Conservation (phyloP, 2,329 filamentous ascomycete genomes). For the Cercospora sp. region DNA sequence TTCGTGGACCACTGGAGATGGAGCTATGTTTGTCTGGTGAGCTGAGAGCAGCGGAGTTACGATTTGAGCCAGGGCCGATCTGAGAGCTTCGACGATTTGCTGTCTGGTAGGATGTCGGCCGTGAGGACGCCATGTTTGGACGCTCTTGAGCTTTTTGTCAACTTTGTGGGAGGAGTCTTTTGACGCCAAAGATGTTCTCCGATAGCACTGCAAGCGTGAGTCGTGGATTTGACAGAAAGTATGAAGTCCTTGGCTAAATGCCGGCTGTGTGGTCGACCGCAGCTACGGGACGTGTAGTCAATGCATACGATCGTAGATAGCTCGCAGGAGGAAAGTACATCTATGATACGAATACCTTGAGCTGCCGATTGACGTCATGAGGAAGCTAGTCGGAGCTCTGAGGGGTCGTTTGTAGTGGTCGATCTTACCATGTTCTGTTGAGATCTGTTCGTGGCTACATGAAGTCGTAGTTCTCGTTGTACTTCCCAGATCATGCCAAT, state of each 20-base stretch:
- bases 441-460: background rate
- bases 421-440: background rate
- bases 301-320: background rate
- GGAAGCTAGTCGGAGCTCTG: background rate
- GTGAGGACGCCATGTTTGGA: background rate
- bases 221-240: background rate
- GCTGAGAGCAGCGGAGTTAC: constrained; percentile 12
- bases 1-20: background rate
- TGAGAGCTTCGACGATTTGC: constrained; percentile 10
- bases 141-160: background rate
- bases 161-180: background rate
- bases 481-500: background rate
- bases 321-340: background rate
- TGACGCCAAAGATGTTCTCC: background rate
- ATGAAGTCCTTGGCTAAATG: background rate
- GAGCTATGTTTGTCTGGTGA: constrained; percentile 9
- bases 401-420: background rate
- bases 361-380: constrained; percentile 1
- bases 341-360: background rate
- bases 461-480: background rate
- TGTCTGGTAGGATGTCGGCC: background rate
- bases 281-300: background rate
- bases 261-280: background rate
- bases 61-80: constrained; percentile 16
- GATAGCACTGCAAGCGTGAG: background rate